Evolutionary conservation across 768 basidiomycete species (phyloP).

Genomic region (Amanita muscaria): DNA sequence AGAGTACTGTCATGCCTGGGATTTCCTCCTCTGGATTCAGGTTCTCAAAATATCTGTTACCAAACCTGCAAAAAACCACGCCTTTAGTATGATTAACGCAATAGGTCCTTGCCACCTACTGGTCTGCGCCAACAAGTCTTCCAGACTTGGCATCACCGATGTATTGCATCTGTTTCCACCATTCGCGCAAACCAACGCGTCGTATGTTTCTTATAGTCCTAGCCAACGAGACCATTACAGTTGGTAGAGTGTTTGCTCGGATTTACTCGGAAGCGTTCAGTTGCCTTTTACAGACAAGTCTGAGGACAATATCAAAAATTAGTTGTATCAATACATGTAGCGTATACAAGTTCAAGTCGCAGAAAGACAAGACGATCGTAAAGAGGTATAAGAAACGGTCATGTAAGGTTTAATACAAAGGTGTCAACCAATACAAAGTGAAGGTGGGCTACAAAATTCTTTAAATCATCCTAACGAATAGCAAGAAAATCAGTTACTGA

Average conservation of each 20-base stretch:
- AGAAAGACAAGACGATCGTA: background rate
- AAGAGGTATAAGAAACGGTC: background rate
- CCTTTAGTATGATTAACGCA: background rate
- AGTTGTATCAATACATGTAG: background rate
- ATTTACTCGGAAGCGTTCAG: constrained; percentile 20
- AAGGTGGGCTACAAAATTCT: constrained; percentile 1
- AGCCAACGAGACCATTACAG: constrained; percentile 57
- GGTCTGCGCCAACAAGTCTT: constrained; percentile 64
- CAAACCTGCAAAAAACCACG: constrained; percentile 51
- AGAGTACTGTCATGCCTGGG: constrained; percentile 48
- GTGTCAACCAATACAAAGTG: constrained; percentile 1
- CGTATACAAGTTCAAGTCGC: background rate
- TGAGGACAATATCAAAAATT: background rate
- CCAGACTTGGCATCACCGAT: constrained; percentile 94
- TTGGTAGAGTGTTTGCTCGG: constrained; percentile 20
- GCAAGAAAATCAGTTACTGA: background rate
- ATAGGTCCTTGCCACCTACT: constrained; percentile 43
- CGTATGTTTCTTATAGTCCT: constrained; percentile 73
- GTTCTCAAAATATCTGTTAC: constrained; percentile 94
- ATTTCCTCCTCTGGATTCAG: constrained; percentile 78
- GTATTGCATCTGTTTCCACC: constrained; percentile 89
- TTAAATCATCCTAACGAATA: constrained; percentile 3
- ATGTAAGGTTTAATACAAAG: background rate
- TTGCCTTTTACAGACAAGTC: background rate
- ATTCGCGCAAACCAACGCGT: constrained; percentile 71